phyloP scores from a whole-genome alignment of 73 alveolate genomes.

The Uronychia setigera region DNA sequence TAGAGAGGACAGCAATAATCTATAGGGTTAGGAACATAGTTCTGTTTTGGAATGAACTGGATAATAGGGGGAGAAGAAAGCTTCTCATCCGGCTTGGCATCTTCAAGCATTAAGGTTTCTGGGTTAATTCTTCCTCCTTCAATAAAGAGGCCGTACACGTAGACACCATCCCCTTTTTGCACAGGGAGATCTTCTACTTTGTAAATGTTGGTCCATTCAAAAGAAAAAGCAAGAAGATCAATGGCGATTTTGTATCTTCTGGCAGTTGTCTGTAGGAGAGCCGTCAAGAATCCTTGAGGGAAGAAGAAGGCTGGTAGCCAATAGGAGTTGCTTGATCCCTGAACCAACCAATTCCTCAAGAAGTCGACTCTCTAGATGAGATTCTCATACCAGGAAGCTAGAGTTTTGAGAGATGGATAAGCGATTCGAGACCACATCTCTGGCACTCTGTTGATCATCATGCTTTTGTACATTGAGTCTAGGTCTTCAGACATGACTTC shows the following conservation, averaged over 20 bases:
- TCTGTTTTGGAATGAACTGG: slow-evolving; percentile 79
- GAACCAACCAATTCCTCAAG: slow-evolving; percentile 90
- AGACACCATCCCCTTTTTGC: slow-evolving; percentile 91
- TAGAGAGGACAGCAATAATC: slow-evolving; percentile 97
- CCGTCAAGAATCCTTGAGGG: slow-evolving; percentile 98
- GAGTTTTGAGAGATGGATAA: slow-evolving; percentile 89
- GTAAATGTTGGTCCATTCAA: slow-evolving; percentile 75
- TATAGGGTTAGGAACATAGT: slow-evolving; percentile 64
- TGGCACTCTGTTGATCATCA: slow-evolving; percentile 89
- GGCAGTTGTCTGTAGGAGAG: slow-evolving; percentile 96
- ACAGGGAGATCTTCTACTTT: slow-evolving; percentile 70
- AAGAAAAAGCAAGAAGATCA: slow-evolving; percentile 93
- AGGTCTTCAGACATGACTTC: slow-evolving; percentile 87
- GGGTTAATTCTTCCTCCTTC: slow-evolving; percentile 91
- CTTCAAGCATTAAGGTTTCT: slow-evolving; percentile 80
- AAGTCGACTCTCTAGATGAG: slow-evolving; percentile 79
- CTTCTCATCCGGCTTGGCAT: slow-evolving; percentile 79
- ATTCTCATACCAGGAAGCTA: slow-evolving; percentile 90
- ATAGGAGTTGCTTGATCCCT: slow-evolving; percentile 80
- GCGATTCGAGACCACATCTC: slow-evolving; percentile 91
- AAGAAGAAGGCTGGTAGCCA: slow-evolving; percentile 96
- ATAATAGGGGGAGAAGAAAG: slow-evolving; percentile 86
- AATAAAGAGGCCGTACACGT: slow-evolving; percentile 95
- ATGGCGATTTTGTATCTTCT: slow-evolving; percentile 95
- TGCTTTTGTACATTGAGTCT: slow-evolving; percentile 78